Base-by-base conservation (phyloP, 768 basidiomycete genomes). In the Solioccasus polychromus region DNA sequence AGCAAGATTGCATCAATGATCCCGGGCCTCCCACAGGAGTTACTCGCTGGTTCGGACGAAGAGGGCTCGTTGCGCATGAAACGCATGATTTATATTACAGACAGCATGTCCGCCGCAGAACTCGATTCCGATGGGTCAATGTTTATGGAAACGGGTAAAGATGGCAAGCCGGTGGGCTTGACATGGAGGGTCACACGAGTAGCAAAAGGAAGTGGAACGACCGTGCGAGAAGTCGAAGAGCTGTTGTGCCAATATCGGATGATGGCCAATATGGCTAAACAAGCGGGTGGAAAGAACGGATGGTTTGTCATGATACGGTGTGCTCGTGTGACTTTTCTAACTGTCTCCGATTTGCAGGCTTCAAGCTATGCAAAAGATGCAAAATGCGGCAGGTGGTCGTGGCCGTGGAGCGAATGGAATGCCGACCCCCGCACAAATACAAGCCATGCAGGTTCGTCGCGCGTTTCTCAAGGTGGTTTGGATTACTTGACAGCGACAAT, bases 1-100 rank as follows among this genome's bases (percentile, higher is more conserved):
- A 92, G 88, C 61, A 99, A 99, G 69, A 94, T 99, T 59, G 93
- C 96, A 23, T 92, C 89, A 14, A 97, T 98, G 92, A 99, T 99
- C 49, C 96, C 96, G 3, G 96, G 96, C 22, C 79, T 99, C 51
- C 88, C 92, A 11, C 88, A 92, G 55, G 92, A 91, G 34, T 70
- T 98, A 55, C 76, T 97, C 45, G 85, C 89, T 59, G 94, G 92
- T 22, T 88, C 86, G 20, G 95, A 97, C 59, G 94, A 97, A 66
- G 95, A 99, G 56, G 92, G 90, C 24, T 80, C 86, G 5, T 62
- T 78, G 48, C 85, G 92, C 45, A 83, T 99, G 82, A 97, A 97
- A 69, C 85, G 94, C 48, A 92, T 99, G 88, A 90, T 97, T 57
- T 98, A 87, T 71, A 98, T 99, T 60, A 96, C 92, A 10, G 96